Percentiles rank a stretch among this genome's conserved stretches.
Conservation (phyloP, 225 moss, liverwort and hornwort species). For the Anthoceros angustus region DNA sequence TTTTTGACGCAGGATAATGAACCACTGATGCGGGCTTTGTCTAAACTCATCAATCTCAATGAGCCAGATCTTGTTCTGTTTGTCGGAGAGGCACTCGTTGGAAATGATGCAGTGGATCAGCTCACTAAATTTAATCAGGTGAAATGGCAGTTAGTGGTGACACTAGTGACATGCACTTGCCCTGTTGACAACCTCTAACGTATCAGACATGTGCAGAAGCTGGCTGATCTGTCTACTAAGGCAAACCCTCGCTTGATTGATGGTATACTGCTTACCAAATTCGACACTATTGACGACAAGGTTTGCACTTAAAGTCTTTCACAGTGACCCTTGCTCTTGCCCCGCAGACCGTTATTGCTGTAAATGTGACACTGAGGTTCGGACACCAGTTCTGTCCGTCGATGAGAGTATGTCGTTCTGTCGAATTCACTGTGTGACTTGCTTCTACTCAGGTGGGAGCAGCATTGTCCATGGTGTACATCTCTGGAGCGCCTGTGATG, state of each 20-base stretch:
- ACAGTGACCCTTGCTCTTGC: background rate
- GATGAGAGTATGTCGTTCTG: too few species aligned
- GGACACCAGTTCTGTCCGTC: too few species aligned
- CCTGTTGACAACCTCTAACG: background rate
- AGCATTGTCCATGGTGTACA: conserved; percentile 92
- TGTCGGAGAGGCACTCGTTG: conserved; percentile 96
- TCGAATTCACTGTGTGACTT: background rate
- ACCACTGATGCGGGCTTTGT: conserved; percentile 89
- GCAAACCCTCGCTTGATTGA: conserved; percentile 61
- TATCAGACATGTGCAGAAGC: conserved; percentile 19
- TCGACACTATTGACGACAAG: conserved; percentile 99
- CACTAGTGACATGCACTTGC: background rate
- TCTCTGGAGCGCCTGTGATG: conserved; percentile 90
- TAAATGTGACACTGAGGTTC: background rate
- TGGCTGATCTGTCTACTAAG: conserved; percentile 76
- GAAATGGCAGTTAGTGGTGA: background rate
- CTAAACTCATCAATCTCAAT: conserved; percentile 91
- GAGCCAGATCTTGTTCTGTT: conserved; percentile 91
- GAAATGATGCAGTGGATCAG: conserved; percentile 96
- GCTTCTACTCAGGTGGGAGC: conserved; percentile 50
- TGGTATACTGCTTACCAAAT: conserved; percentile 92
- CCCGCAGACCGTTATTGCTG: background rate
- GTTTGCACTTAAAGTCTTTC: conserved; percentile 11
- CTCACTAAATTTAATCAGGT: conserved; percentile 95
- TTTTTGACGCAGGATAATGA: conserved; percentile 64